These are phyloP conservation scores for Clonostachys byssicola DNA, from an alignment of 2,329 filamentous ascomycete species.

Conservation along the genomic window DNA sequence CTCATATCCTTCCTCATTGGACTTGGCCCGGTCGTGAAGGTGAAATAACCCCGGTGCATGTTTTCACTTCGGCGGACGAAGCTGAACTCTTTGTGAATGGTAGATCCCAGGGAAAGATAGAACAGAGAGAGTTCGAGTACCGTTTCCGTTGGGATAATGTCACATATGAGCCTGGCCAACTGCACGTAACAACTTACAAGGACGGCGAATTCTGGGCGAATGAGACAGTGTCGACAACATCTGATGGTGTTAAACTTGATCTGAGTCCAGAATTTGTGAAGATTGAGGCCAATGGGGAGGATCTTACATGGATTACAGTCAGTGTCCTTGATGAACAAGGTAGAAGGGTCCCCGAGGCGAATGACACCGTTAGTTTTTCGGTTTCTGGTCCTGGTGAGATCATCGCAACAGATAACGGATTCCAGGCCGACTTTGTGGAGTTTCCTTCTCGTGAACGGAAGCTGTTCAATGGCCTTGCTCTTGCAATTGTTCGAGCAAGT, in stretches of 20 bases:
- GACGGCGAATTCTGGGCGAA: constrained; percentile 38
- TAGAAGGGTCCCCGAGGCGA: constrained; percentile 34
- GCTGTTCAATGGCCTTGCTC: constrained; percentile 31
- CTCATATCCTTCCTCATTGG: constrained; percentile 52
- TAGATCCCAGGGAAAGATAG: constrained; percentile 32
- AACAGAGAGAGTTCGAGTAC: constrained; percentile 28
- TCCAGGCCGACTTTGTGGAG: constrained; percentile 35
- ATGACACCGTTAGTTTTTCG: constrained; percentile 34
- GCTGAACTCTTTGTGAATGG: constrained; percentile 51
- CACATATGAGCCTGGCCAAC: constrained; percentile 37
- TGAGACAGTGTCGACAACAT: constrained; percentile 32
- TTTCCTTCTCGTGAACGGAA: constrained; percentile 33
- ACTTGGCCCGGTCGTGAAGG: constrained; percentile 43
- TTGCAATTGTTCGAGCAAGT: constrained; percentile 25
- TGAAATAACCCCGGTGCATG: constrained; percentile 45
- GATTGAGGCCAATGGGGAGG: constrained; percentile 33
- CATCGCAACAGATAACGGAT: constrained; percentile 46
- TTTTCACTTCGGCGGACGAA: constrained; percentile 44
- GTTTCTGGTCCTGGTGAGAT: constrained; percentile 37
- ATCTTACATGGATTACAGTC: constrained; percentile 39
- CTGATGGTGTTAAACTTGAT: constrained; percentile 26
- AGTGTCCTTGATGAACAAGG: constrained; percentile 37
- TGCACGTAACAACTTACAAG: constrained; percentile 42
- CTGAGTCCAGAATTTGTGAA: constrained; percentile 30
- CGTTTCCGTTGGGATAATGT: constrained; percentile 49